These are phyloP conservation scores for Ustilago vetiveriae DNA, from an alignment of 1,284 basidiomycete species.

Conservation along the genomic window DNA sequence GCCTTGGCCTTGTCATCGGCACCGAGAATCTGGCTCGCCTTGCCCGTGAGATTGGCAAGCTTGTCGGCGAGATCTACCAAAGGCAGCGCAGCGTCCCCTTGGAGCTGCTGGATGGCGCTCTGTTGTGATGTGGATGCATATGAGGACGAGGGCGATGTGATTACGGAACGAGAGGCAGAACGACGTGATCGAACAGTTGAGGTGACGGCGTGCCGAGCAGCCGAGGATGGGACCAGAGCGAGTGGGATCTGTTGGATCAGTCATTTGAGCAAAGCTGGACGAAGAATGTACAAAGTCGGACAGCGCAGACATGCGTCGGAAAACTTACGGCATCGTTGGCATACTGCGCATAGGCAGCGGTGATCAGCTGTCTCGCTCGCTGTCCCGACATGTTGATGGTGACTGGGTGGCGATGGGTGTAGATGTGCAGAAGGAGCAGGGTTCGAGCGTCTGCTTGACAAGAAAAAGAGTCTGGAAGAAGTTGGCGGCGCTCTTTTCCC, in stretches of 20 bases:
- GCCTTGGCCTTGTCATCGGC: slow-evolving; percentile 41
- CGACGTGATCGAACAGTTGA: no score
- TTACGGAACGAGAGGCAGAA: not conserved
- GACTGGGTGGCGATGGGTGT: no score
- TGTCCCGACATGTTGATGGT: slow-evolving; percentile 36
- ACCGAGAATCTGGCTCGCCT: slow-evolving; percentile 43
- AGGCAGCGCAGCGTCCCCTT: slow-evolving; percentile 36
- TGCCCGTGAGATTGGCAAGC: slow-evolving; percentile 38
- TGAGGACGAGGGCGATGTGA: not conserved
- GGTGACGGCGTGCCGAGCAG: no score
- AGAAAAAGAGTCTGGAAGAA: slow-evolving; percentile 3
- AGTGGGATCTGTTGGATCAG: slow-evolving; percentile 32
- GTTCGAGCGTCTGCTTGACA: not conserved
- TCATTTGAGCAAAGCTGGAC: slow-evolving; percentile 38
- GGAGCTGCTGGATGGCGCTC: slow-evolving; percentile 45
- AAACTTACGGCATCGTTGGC: slow-evolving; percentile 49
- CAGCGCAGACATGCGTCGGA: not conserved
- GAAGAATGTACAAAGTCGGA: not conserved
- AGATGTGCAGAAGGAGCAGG: not conserved
- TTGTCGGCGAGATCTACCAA: slow-evolving; percentile 44
- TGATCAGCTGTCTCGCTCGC: slow-evolving; percentile 47
- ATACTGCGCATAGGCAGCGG: slow-evolving; percentile 50
- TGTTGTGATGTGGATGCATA: slow-evolving; percentile 11
- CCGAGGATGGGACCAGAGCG: no score
- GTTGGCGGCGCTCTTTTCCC: not conserved